Base-by-base conservation (phyloP, 176 grass and related monocot species). In the Juncus inflexus region DNA sequence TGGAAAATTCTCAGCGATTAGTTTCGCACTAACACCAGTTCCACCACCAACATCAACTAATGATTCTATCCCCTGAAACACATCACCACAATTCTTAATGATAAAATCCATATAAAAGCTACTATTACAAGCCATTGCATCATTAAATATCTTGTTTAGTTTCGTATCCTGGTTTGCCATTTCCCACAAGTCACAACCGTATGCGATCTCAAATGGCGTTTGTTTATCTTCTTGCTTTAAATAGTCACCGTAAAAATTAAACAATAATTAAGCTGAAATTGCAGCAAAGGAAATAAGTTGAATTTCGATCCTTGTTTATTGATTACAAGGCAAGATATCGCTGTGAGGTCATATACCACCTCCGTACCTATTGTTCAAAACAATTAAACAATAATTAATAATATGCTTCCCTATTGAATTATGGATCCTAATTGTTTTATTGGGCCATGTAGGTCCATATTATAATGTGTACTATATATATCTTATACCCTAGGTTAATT, bases 1-100 rank as follows among this genome's bases (percentile, higher is more conserved):
- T 2, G 70, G 78, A 64, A 90, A 86, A 3, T 79, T 76, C 15
- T 58, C 56, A 4, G 72, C 60, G 55, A 83, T 65, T 60, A 59
- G 65, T 73, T 42, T 63, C 10, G 70, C 65, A 35, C 52, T 50
- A 28, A 12, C 76, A 2, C 72, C 76, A 3, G 61, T 74, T 37
- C 72, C 66, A 0, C 82, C 75, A 6, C 77, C 68, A 5, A 88
- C 73, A 60, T 89, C 82, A 15, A 65, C 38, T 13, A 65, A 15
- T 3, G 62, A 65, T 3, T 43, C 39, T 41, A 65, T 12, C 2
- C 62, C 62, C 2, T 50, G 16, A n/a, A 50, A 65, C 19, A 65
- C 15, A 65, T 50, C 36, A 5, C 11, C 13, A 15, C 39, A 40
- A 15, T 65, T 15, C 2, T 53, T 70, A 2, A 78, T 50, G 1